Evolutionary conservation across 2,329 filamentous ascomycete genomes (phyloP).

Genomic region (Sporothrix curviconia): DNA sequence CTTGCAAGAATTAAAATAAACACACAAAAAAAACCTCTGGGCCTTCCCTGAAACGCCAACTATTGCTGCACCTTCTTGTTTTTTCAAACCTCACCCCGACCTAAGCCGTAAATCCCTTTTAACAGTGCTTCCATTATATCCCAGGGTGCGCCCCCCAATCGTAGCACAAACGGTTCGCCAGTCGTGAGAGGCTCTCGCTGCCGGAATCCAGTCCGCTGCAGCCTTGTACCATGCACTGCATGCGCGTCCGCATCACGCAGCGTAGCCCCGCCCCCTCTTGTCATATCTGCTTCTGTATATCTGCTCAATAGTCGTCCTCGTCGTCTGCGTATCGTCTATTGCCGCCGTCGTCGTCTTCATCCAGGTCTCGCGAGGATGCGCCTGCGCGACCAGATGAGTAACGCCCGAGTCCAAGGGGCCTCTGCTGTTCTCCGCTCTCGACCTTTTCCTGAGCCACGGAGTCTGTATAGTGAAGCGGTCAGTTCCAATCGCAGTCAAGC

Average conservation of each 20-base stretch:
- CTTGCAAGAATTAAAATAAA: background rate
- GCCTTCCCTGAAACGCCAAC: background rate
- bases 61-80: background rate
- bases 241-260: too few relatives aligned
- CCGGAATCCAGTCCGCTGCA: background rate
- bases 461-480: constrained; percentile 33
- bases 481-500: too few relatives aligned
- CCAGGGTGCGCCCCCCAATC: too few relatives aligned
- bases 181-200: too few relatives aligned
- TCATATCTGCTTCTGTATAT: too few relatives aligned
- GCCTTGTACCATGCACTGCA: too few relatives aligned
- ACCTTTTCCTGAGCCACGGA: constrained; percentile 44
- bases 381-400: constrained; percentile 3
- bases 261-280: too few relatives aligned
- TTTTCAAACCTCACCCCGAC: background rate
- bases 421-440: constrained; percentile 14
- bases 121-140: too few relatives aligned
- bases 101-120: background rate
- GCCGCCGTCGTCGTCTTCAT: constrained; percentile 43
- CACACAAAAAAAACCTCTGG: background rate
- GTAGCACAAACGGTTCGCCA: too few relatives aligned
- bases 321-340: constrained; percentile 47
- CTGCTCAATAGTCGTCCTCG: constrained; percentile 38
- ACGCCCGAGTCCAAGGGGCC: constrained; percentile 1
- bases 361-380: constrained; percentile 8